Percentiles rank a stretch among this genome's conserved stretches.
phyloP scores from a whole-genome alignment of 1,139 yeast species.

The Arxiozyma slooffiae region DNA sequence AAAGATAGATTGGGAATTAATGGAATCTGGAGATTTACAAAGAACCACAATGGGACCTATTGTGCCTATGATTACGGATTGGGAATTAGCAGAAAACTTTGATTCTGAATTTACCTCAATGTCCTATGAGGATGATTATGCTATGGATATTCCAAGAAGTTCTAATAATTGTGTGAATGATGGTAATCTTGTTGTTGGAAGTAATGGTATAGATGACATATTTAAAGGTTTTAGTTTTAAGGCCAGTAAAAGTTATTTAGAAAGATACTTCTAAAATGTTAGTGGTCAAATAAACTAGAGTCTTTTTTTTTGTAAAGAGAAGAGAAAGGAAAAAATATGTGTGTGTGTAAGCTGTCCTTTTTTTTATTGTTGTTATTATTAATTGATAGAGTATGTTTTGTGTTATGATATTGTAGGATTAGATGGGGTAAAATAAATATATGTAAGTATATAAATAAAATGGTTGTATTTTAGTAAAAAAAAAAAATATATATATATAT shows the following conservation, averaged over 20 bases:
- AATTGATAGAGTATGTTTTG: no score
- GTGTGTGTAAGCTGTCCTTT: no score
- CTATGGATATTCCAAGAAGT: slow-evolving; percentile 8
- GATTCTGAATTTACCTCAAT: slow-evolving; percentile 82
- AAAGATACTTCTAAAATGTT: slow-evolving; percentile 29
- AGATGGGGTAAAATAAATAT: no score
- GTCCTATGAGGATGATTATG: slow-evolving; percentile 27
- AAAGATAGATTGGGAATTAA: slow-evolving; percentile 62
- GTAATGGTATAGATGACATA: slow-evolving; percentile 1
- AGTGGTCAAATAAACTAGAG: no score
- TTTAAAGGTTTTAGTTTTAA: slow-evolving; percentile 34
- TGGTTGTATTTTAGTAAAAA: no score
- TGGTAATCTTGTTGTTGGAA: background rate
- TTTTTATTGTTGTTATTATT: no score
- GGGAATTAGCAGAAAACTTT: slow-evolving; percentile 83
- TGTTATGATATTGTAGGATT: no score
- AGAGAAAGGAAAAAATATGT: no score
- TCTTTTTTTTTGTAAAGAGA: no score
- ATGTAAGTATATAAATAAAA: no score
- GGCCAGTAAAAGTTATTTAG: slow-evolving; percentile 30
- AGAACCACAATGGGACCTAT: slow-evolving; percentile 60
- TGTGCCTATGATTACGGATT: slow-evolving; percentile 74
- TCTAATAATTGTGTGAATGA: slow-evolving; percentile 3
- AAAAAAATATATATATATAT: no score
- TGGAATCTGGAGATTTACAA: slow-evolving; percentile 40